Evolutionary conservation across 371 early-diverging fungal species (phyloP).

Genomic region (Mortierella sp.): DNA sequence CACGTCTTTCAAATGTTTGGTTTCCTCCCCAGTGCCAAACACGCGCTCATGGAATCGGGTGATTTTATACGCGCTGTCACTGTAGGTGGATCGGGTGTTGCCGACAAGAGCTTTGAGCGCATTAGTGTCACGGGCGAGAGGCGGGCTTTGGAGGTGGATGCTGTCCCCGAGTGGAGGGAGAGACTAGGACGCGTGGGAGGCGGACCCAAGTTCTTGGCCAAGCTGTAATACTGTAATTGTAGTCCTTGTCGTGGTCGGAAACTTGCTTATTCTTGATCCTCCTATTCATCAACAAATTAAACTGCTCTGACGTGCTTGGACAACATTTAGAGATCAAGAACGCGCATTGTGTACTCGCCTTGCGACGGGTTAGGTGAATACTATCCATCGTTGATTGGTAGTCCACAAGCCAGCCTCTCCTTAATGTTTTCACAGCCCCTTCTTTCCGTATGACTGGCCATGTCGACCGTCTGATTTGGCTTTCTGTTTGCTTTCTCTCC

Average conservation of each 20-base stretch:
- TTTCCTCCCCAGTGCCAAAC: conserved; percentile 42
- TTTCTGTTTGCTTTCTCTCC: no score
- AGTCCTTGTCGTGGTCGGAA: no score
- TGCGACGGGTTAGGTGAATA: no score
- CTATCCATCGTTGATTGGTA: no score
- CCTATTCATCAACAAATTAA: not conserved
- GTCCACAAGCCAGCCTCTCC: no score
- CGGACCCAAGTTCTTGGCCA: conserved; percentile 40
- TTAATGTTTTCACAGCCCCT: no score
- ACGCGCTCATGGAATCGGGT: conserved; percentile 38
- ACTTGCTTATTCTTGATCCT: not conserved
- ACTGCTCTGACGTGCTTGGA: no score
- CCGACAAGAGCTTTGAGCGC: conserved; percentile 29
- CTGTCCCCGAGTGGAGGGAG: conserved; percentile 40
- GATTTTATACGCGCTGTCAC: conserved; percentile 47
- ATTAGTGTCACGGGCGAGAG: conserved; percentile 33
- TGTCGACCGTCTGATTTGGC: no score
- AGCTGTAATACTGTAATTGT: conserved; percentile 9
- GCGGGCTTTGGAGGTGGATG: conserved; percentile 38
- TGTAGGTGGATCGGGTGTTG: conserved; percentile 15
- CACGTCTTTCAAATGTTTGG: conserved; percentile 80
- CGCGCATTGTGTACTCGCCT: no score
- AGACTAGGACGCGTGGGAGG: conserved; percentile 53
- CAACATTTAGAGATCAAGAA: no score
- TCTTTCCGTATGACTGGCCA: no score